phyloP scores from a whole-genome alignment of 306 rosid species.

The Albizia julibrissin region DNA sequence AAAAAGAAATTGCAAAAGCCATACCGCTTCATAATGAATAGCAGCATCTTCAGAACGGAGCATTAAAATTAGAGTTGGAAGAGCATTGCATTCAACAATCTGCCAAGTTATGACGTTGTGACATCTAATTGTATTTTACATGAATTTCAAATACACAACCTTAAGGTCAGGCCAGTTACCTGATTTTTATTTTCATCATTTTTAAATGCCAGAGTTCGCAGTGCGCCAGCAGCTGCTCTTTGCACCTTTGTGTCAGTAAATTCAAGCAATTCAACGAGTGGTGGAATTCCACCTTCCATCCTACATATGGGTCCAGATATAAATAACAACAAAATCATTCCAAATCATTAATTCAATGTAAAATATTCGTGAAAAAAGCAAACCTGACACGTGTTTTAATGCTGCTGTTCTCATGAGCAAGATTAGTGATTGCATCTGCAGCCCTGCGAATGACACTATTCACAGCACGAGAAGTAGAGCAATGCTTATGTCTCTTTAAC shows the following conservation, averaged over 20 bases:
- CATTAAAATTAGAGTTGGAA: constrained; percentile 95
- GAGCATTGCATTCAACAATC: constrained; percentile 99
- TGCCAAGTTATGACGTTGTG: constrained; percentile 45
- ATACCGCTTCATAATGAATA: constrained; percentile 97
- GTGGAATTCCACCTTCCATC: constrained; percentile 99
- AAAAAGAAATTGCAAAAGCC: constrained; percentile 25
- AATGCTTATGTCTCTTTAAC: constrained; percentile 73
- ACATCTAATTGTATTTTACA: constrained; percentile 21
- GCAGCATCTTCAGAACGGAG: constrained; percentile 95
- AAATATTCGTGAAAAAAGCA: constrained; percentile 30
- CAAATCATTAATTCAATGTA: constrained; percentile 9
- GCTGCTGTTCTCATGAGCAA: constrained; percentile 96
- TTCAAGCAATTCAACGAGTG: constrained; percentile 89
- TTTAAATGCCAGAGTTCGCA: constrained; percentile 92
- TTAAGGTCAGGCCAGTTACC: constrained; percentile 48
- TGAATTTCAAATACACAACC: constrained; percentile 12
- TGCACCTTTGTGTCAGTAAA: constrained; percentile 91
- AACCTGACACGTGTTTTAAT: constrained; percentile 97
- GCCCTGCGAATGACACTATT: constrained; percentile 95
- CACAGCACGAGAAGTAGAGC: constrained; percentile 66
- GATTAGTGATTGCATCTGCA: constrained; percentile 98
- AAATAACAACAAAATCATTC: constrained; percentile 18
- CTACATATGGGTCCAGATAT: constrained; percentile 46
- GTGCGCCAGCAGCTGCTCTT: constrained; percentile 97
- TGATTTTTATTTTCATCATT: constrained; percentile 96